These are phyloP conservation scores for Rhodotorula graminis DNA, from an alignment of 768 basidiomycete species.

Conservation along the genomic window DNA sequence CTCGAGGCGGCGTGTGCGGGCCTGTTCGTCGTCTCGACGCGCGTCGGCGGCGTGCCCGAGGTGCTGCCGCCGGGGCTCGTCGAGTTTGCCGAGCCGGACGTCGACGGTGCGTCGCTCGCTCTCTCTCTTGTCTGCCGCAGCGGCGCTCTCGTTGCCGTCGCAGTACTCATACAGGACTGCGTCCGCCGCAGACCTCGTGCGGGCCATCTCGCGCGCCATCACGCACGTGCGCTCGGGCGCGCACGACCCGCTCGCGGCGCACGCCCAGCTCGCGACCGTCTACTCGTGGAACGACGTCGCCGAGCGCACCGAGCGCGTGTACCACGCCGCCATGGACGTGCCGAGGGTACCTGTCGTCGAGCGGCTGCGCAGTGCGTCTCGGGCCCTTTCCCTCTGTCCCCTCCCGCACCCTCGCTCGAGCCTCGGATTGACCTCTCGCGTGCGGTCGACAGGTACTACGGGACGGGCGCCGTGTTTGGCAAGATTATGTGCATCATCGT, in stretches of 20 bases:
- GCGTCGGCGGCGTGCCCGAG: constrained; percentile 92
- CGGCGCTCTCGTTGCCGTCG: background rate
- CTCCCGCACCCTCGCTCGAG: no score
- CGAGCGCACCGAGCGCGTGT: constrained; percentile 75
- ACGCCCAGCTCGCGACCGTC: constrained; percentile 70
- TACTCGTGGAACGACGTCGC: constrained; percentile 84
- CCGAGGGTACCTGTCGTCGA: constrained; percentile 68
- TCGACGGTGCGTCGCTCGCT: constrained; percentile 63
- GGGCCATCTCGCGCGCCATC: constrained; percentile 77
- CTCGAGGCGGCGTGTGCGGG: constrained; percentile 94
- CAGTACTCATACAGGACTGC: background rate
- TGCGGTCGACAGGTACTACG: constrained; percentile 57
- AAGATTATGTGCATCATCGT: constrained; percentile 83
- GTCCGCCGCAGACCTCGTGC: constrained; percentile 64
- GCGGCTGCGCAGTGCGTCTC: constrained; percentile 61
- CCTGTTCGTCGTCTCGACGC: constrained; percentile 86
- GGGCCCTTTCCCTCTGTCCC: no score
- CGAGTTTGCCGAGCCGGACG: constrained; percentile 86
- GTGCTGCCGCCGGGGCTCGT: constrained; percentile 92
- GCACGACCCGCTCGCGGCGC: constrained; percentile 71
- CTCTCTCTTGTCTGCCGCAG: no score
- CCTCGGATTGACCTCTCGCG: no score
- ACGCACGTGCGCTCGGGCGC: constrained; percentile 59
- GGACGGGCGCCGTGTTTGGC: constrained; percentile 74
- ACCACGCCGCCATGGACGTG: constrained; percentile 61